phyloP scores from a whole-genome alignment of 306 rosid species.

The Quercus bicolor region DNA sequence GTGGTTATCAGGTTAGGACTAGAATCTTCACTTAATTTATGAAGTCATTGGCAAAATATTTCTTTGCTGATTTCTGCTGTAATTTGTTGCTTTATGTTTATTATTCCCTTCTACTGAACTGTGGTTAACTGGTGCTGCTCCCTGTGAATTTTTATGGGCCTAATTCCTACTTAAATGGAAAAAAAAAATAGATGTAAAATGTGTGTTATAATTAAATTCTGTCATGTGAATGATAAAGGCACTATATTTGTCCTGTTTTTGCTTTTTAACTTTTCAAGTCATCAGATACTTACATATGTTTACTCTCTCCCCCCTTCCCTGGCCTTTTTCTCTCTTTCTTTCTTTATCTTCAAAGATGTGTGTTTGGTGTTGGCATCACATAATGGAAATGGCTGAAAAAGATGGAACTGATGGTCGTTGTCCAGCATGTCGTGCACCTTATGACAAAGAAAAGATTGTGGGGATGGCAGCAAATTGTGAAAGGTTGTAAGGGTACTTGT shows the following conservation, averaged over 20 bases:
- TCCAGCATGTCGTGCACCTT: constrained; percentile 48
- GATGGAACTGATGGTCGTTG: constrained; percentile 50
- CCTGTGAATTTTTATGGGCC: not conserved
- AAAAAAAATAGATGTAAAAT: not conserved
- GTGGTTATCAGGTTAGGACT: constrained; percentile 51
- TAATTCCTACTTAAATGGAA: not conserved
- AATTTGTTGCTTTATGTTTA: not conserved
- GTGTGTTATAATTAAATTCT: not conserved
- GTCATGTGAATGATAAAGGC: not conserved
- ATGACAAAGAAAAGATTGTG: constrained; percentile 47
- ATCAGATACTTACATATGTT: not conserved
- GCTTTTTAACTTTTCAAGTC: not conserved
- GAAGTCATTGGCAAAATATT: not conserved
- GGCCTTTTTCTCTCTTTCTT: constrained; percentile 4
- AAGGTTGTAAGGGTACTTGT: constrained; percentile 33
- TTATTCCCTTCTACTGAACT: not conserved
- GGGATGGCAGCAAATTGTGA: constrained; percentile 54
- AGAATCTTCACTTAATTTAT: not conserved
- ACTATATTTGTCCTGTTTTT: too few species aligned
- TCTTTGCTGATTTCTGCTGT: not conserved
- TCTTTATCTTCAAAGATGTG: constrained; percentile 31
- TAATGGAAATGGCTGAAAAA: constrained; percentile 55
- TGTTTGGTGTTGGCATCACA: constrained; percentile 61
- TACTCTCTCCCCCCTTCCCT: too few species aligned
- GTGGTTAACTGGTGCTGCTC: not conserved